These are phyloP conservation scores for Gynostemma pentaphyllum DNA, from an alignment of 306 rosid genomes.

Conservation along the genomic window DNA sequence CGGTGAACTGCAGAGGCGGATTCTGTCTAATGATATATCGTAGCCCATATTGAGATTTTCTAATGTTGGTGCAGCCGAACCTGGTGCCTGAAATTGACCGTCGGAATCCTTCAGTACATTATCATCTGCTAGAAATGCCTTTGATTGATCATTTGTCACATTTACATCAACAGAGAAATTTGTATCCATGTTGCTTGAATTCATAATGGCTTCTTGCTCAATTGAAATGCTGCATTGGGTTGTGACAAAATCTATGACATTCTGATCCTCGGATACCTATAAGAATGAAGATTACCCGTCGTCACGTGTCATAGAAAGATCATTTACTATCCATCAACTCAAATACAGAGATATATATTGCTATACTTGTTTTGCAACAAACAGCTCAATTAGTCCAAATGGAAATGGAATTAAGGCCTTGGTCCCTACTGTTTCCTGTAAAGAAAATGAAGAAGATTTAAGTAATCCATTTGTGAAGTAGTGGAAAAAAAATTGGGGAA, in stretches of 20 bases:
- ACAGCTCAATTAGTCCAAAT: constrained; percentile 69
- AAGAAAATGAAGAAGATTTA: neutral
- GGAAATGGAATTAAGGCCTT: constrained; percentile 63
- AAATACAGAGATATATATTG: neutral
- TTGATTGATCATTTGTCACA: constrained; percentile 30
- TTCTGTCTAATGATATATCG: constrained; percentile 30
- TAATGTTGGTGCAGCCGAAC: constrained; percentile 16
- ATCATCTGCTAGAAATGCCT: constrained; percentile 23
- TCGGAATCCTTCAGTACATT: constrained; percentile 21
- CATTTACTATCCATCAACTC: neutral
- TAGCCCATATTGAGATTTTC: constrained; percentile 35
- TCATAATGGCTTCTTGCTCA: constrained; percentile 38
- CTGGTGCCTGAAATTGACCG: constrained; percentile 18
- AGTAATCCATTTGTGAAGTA: neutral
- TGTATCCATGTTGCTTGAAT: constrained; percentile 18
- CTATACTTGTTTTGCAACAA: constrained; percentile 55
- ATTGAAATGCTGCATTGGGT: constrained; percentile 34
- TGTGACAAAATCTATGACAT: constrained; percentile 50
- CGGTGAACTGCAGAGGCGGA: constrained; percentile 30
- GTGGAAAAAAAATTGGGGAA: neutral
- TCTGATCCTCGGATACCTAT: constrained; percentile 68
- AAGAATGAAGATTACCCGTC: neutral
- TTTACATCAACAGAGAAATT: constrained; percentile 25
- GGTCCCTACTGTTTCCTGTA: constrained; percentile 67
- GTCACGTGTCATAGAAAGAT: neutral